Base-by-base conservation (phyloP, 2,329 filamentous ascomycete species). In the Fusarium hostae region DNA sequence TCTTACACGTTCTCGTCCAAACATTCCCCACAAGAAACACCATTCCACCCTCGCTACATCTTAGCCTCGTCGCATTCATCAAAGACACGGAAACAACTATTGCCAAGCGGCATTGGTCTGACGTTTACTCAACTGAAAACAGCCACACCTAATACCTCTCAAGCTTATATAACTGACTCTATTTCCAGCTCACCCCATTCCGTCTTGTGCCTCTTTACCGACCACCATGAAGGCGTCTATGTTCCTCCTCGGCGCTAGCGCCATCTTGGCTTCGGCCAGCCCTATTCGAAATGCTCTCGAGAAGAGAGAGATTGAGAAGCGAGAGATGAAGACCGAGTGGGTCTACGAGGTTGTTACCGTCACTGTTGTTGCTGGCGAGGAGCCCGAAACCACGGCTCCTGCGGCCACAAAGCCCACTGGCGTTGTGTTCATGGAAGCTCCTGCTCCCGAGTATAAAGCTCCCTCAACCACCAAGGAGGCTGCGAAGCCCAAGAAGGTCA, bases 161-260 rank as follows among this genome's bases (percentile, higher is more conserved):
- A 55, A 64, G 50, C 52, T 61, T 64, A 74, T 75, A 70, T 74
- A 67, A 68, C 76, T 77, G 50, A 77, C 74, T 47, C 35, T 40
- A 47, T 54, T 64, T 47, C 60, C 60, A 76, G 74, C 70, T 62
- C 44, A 65, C 45, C 56, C 41, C 63, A 58, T 45, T 66, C 61
- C 45, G 37, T 59, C 54, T 45, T 35, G 52, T 61, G 66, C 59
- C 57, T 68, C 50, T 63, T 57, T 51, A 66, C 67, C 68, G 52
- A 66, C 64, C 79, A 86, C 78, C 70, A 88, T 88, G 86, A 88
- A 86, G 82, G 80, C 83, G 50, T 85, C 86, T 52, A 66, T 84
- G 62, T 79, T 84, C 71, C 78, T 88, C 72, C 79, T 81, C 71
- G 80, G 82, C 73, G 80, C 84, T 69, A 80, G 84, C 76, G 84